phyloP scores from a whole-genome alignment of 78 protist genomes.

The Polysphondylium violaceum region DNA sequence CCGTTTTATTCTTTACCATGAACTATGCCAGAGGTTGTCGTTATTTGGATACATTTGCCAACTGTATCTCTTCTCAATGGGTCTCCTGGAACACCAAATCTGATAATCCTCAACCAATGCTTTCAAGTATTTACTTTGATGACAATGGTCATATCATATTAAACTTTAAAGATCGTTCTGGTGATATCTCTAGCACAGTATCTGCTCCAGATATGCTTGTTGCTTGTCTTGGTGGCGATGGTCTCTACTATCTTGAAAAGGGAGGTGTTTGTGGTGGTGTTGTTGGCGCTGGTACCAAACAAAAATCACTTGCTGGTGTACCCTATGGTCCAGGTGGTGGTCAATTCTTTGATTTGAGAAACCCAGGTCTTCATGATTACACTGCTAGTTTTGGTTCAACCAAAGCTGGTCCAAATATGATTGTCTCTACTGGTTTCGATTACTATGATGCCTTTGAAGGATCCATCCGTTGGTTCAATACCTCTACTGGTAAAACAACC shows the following conservation, averaged over 20 bases:
- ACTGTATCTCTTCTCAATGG: constrained; percentile 21
- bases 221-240: constrained; percentile 33
- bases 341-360: constrained; percentile 14
- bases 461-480: constrained; percentile 58
- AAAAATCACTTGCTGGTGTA: constrained; percentile 24
- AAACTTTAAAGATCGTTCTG: constrained; percentile 47
- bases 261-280: constrained; percentile 42
- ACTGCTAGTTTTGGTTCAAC: constrained; percentile 19
- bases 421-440: constrained; percentile 57
- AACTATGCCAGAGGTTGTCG: constrained; percentile 69
- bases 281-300: constrained; percentile 3
- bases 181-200: constrained; percentile 29
- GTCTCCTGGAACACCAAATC: neutral
- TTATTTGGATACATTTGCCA: constrained; percentile 16
- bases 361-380: constrained; percentile 20
- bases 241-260: constrained; percentile 24
- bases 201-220: constrained; percentile 33
- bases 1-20: neutral
- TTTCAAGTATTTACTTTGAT: constrained; percentile 26
- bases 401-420: constrained; percentile 29
- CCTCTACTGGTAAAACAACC: constrained; percentile 21
- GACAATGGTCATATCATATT: constrained; percentile 10
- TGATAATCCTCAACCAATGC: constrained; percentile 36
- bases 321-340: constrained; percentile 34
- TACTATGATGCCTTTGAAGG: constrained; percentile 36